These are phyloP conservation scores for Luzula sylvatica DNA, from an alignment of 176 grass and related monocot species.

Conservation along the genomic window DNA sequence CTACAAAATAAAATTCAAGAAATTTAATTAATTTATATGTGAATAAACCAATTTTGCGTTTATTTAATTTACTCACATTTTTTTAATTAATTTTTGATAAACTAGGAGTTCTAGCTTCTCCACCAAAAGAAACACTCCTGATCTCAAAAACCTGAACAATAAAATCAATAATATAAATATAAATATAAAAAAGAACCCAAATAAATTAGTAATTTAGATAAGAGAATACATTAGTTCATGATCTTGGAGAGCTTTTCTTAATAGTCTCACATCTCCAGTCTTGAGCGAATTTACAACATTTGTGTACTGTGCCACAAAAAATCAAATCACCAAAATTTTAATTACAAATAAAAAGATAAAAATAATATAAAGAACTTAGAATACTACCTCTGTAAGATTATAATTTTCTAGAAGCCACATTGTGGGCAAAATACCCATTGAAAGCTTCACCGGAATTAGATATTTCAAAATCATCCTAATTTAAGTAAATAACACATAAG, in stretches of 20 bases:
- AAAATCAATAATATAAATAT: no score
- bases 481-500: constrained; percentile 24
- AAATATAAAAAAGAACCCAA: neutral
- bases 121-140: constrained; percentile 85
- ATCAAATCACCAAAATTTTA: constrained; percentile 19
- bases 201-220: neutral
- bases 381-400: constrained; percentile 71
- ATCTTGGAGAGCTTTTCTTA: constrained; percentile 60
- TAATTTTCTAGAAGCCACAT: constrained; percentile 52
- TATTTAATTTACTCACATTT: constrained; percentile 54
- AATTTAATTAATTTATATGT: neutral
- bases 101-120: constrained; percentile 92
- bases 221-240: constrained; percentile 74
- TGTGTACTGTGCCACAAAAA: constrained; percentile 65
- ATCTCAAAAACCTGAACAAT: constrained; percentile 65
- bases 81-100: constrained; percentile 93
- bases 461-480: constrained; percentile 91
- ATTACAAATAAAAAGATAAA: neutral
- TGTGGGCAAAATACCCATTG: constrained; percentile 73
- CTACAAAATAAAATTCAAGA: constrained; percentile 22
- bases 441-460: constrained; percentile 89
- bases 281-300: constrained; percentile 65
- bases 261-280: constrained; percentile 81
- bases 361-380: neutral
- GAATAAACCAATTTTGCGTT: neutral